Percentiles rank a stretch among this genome's conserved stretches.
Evolutionary conservation across 2,329 filamentous ascomycete genomes (phyloP).

Genomic region (Dothiorella sarmentorum): DNA sequence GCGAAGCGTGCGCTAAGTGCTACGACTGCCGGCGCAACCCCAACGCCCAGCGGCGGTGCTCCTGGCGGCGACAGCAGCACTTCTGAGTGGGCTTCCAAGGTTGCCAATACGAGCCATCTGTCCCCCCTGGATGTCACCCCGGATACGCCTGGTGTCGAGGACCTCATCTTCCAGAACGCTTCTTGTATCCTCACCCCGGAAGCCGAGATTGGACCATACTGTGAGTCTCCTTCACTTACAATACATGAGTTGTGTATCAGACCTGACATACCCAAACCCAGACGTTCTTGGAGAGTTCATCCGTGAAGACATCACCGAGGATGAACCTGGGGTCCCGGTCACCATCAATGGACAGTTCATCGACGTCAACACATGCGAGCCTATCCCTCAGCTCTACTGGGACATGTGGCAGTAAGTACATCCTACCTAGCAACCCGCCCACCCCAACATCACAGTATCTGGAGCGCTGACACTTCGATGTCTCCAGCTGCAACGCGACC

Average conservation of each 20-base stretch:
- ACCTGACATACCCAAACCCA: background rate
- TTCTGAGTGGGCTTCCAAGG: background rate
- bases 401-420: slow-evolving; percentile 49
- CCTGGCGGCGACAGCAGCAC: background rate
- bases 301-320: slow-evolving; percentile 47
- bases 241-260: too few species aligned
- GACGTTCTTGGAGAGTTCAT: slow-evolving; percentile 51
- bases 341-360: slow-evolving; percentile 53
- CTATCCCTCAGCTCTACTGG: slow-evolving; percentile 46
- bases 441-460: too few species aligned
- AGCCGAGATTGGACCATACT: slow-evolving; percentile 31
- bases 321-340: slow-evolving; percentile 48
- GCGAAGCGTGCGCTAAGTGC: background rate
- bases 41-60: background rate
- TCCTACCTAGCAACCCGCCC: background rate
- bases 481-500: slow-evolving; percentile 36
- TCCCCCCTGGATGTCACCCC: background rate
- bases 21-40: background rate
- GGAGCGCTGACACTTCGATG: background rate
- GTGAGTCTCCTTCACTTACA: background rate
- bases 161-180: slow-evolving; percentile 31
- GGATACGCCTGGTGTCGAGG: slow-evolving; percentile 10
- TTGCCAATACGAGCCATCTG: slow-evolving; percentile 9
- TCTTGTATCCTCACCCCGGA: slow-evolving; percentile 35
- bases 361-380: slow-evolving; percentile 53